Percentiles rank a stretch among this genome's conserved stretches.
phyloP scores from a whole-genome alignment of 768 basidiomycete genomes.

The Panellus pusillus region DNA sequence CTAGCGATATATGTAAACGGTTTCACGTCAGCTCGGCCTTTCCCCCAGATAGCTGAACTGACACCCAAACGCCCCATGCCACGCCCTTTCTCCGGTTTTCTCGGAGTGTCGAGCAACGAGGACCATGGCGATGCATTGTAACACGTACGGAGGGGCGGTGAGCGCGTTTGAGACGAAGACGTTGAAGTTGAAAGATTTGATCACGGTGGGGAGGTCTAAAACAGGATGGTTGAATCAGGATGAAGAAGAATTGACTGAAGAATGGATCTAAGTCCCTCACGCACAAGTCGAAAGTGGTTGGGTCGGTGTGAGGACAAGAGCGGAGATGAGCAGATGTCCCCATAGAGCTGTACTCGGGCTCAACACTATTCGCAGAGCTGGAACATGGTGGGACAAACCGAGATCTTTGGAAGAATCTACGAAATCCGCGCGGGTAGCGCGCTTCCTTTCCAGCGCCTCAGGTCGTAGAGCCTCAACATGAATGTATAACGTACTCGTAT shows the following conservation, averaged over 20 bases:
- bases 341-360: conserved; percentile 17
- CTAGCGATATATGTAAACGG: conserved; percentile 20
- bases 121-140: conserved; percentile 36
- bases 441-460: conserved; percentile 25
- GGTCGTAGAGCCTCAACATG: not conserved
- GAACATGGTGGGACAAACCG: conserved; percentile 12
- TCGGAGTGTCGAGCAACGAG: conserved; percentile 34
- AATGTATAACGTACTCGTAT: conserved; percentile 32
- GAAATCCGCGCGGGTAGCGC: conserved; percentile 35
- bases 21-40: too few relatives aligned
- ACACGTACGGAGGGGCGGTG: conserved; percentile 37
- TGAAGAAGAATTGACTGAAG: not conserved
- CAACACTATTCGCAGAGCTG: too few relatives aligned
- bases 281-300: conserved; percentile 38
- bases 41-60: not conserved
- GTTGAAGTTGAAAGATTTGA: conserved; percentile 39
- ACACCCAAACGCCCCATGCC: conserved; percentile 38
- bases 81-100: conserved; percentile 33
- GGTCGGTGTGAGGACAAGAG: conserved; percentile 36
- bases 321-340: conserved; percentile 38
- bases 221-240: not conserved
- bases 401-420: conserved; percentile 36
- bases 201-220: conserved; percentile 38
- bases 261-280: not conserved
- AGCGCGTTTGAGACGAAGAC: conserved; percentile 38